Evolutionary conservation across 805 yeast species (phyloP).

Genomic region (Wickerhamiella sorbophila): DNA sequence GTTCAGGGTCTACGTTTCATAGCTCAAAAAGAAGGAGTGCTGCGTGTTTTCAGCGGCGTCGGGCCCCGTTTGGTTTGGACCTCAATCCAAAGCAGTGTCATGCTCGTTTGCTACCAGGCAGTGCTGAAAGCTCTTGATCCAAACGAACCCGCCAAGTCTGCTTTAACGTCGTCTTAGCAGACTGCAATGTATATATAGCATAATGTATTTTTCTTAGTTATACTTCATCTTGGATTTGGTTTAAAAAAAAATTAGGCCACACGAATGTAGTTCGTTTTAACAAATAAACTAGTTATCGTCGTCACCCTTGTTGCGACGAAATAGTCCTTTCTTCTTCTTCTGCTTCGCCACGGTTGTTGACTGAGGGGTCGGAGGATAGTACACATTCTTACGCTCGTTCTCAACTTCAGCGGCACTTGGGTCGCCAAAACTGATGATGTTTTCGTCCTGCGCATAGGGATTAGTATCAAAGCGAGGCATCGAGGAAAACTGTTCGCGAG

Average conservation of each 20-base stretch:
- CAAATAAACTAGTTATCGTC: too few species aligned
- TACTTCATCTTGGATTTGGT: too few species aligned
- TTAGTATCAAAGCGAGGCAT: slow-evolving; percentile 39
- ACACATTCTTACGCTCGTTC: slow-evolving; percentile 19
- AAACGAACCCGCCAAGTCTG: neutral
- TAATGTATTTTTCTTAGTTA: too few species aligned
- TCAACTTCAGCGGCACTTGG: slow-evolving; percentile 30
- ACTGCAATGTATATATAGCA: neutral
- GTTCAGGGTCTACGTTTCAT: slow-evolving; percentile 39
- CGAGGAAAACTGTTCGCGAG: slow-evolving; percentile 45
- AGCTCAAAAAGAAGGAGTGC: slow-evolving; percentile 56
- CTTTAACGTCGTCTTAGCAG: neutral
- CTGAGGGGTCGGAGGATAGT: slow-evolving; percentile 33
- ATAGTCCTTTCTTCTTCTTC: slow-evolving; percentile 56
- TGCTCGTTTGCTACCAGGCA: slow-evolving; percentile 77
- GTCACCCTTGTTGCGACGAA: slow-evolving; percentile 51
- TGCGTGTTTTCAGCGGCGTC: slow-evolving; percentile 82
- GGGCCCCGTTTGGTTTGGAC: slow-evolving; percentile 98
- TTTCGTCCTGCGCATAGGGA: slow-evolving; percentile 27
- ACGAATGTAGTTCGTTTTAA: too few species aligned
- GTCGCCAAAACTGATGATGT: slow-evolving; percentile 28
- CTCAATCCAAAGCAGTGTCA: slow-evolving; percentile 82
- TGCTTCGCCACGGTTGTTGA: slow-evolving; percentile 16
- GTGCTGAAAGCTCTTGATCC: slow-evolving; percentile 42
- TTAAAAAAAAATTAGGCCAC: too few species aligned